Evolutionary conservation across 1,139 yeast species (phyloP).

Genomic region (Yamadazyma diospyri): DNA sequence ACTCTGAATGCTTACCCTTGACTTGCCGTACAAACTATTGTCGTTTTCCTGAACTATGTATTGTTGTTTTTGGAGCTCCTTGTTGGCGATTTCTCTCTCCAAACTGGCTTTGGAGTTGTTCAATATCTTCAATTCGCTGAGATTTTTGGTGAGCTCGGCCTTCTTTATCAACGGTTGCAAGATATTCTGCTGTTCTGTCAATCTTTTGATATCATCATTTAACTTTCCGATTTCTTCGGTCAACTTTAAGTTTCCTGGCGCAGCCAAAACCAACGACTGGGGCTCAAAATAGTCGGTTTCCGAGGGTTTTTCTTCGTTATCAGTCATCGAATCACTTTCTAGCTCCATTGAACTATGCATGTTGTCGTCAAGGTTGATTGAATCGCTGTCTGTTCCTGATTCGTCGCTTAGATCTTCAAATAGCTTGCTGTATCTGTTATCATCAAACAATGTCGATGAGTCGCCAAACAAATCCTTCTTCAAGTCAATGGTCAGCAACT

Average conservation of each 20-base stretch:
- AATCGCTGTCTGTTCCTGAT: constrained; percentile 32
- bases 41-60: constrained; percentile 80
- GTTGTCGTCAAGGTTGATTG: constrained; percentile 21
- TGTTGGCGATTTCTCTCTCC: constrained; percentile 64
- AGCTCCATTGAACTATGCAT: constrained; percentile 9
- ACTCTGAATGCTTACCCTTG: constrained; percentile 62
- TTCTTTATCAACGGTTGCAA: constrained; percentile 66
- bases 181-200: constrained; percentile 60
- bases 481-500: constrained; percentile 11
- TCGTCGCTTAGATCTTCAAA: constrained; percentile 38
- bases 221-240: constrained; percentile 63
- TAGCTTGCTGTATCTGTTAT: constrained; percentile 23
- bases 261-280: constrained; percentile 45
- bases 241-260: constrained; percentile 66
- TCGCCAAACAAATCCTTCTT: constrained; percentile 35
- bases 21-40: constrained; percentile 70
- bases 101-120: constrained; percentile 63
- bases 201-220: constrained; percentile 54
- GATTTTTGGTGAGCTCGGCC: constrained; percentile 79
- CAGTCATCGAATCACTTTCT: constrained; percentile 1
- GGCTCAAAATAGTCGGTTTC: constrained; percentile 10
- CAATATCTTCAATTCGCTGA: constrained; percentile 63
- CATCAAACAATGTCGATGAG: constrained; percentile 19
- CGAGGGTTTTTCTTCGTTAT: constrained; percentile 2
- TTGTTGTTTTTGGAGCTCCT: constrained; percentile 76